Evolutionary conservation across 2,329 filamentous ascomycete genomes (phyloP).

Genomic region (Neobulgaria alba): DNA sequence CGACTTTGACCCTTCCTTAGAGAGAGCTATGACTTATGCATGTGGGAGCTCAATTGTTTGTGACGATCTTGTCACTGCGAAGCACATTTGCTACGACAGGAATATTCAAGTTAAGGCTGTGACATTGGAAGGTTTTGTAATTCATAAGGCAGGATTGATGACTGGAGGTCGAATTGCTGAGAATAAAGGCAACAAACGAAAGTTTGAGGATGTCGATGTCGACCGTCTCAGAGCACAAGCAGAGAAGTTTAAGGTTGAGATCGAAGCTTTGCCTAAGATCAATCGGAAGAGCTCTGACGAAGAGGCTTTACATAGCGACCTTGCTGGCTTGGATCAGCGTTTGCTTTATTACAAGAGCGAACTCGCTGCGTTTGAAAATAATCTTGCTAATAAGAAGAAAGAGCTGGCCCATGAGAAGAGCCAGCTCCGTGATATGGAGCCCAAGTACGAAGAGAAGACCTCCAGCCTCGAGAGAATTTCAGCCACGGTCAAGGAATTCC

Average conservation of each 20-base stretch:
- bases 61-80: conserved; percentile 77
- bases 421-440: conserved; percentile 67
- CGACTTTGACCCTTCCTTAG: conserved; percentile 79
- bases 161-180: conserved; percentile 82
- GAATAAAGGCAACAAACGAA: conserved; percentile 64
- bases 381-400: conserved; percentile 74
- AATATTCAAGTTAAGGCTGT: conserved; percentile 86
- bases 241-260: conserved; percentile 67
- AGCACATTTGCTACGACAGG: conserved; percentile 78
- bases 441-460: conserved; percentile 68
- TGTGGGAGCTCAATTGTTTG: conserved; percentile 94
- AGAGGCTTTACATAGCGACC: conserved; percentile 70
- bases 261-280: conserved; percentile 70
- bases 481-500: conserved; percentile 44
- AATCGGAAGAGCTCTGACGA: conserved; percentile 70
- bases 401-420: conserved; percentile 66
- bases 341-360: conserved; percentile 67
- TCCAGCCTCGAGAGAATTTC: conserved; percentile 57
- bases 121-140: conserved; percentile 88
- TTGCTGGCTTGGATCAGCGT: conserved; percentile 71
- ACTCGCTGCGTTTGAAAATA: conserved; percentile 68
- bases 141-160: conserved; percentile 94
- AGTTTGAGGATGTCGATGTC: conserved; percentile 85
- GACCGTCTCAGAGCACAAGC: conserved; percentile 73
- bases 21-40: conserved; percentile 89